Evolutionary conservation across 768 basidiomycete species (phyloP).

Genomic region (Rhizopogon vulgaris): DNA sequence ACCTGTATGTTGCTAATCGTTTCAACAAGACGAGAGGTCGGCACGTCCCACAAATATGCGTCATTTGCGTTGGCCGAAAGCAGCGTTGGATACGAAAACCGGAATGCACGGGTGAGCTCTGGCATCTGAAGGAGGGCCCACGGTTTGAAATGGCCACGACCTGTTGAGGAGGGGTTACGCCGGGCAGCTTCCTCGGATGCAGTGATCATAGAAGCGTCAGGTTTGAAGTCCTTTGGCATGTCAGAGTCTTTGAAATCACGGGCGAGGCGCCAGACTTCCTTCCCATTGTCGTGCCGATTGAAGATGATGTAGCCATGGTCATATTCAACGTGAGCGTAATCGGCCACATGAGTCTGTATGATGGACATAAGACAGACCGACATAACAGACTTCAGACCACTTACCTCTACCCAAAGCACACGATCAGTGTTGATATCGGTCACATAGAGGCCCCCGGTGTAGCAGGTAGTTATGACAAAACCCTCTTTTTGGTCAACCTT

Average conservation of each 20-base stretch:
- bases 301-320: conserved; percentile 66
- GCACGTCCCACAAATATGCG: conserved; percentile 62
- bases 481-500: conserved; percentile 65
- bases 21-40: conserved; percentile 42
- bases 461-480: conserved; percentile 53
- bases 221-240: conserved; percentile 21
- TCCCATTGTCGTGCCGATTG: conserved; percentile 47
- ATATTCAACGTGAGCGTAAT: conserved; percentile 69
- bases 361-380: not conserved
- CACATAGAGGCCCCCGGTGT: conserved; percentile 52
- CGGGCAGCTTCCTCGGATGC: conserved; percentile 17
- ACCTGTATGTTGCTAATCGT: conserved; percentile 37
- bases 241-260: conserved; percentile 24
- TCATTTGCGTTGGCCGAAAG: conserved; percentile 38
- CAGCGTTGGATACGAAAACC: conserved; percentile 63
- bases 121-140: conserved; percentile 54
- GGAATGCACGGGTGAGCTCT: conserved; percentile 43
- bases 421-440: conserved; percentile 43
- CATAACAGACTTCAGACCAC: not conserved
- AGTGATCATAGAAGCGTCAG: conserved; percentile 24
- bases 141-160: conserved; percentile 49
- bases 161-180: conserved; percentile 6
- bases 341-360: conserved; percentile 8
- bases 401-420: conserved; percentile 48
- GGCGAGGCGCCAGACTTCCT: conserved; percentile 66